Evolutionary conservation across 1,139 yeast species (phyloP), one percentile per base, ranked within the genome.

Genomic region (Taiozyma sp.): DNA sequence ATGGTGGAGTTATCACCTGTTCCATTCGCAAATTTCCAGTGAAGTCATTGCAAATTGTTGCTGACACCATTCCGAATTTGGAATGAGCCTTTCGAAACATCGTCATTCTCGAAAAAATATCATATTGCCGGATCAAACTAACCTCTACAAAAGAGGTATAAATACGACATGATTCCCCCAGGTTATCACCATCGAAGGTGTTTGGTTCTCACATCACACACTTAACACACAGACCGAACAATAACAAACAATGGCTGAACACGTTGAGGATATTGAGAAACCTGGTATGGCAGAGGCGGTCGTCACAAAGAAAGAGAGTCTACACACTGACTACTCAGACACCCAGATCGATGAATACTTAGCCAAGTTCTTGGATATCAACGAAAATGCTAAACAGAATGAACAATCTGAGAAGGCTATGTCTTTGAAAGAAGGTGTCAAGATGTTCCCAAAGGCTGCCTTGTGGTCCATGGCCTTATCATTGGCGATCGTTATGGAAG

Each of bases 341-440:
- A 48, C 51, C n/a, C 65, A 62, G 30, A 63, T 67, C 38, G 71
- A 72, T 42, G 79, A 74, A 45, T 73, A 66, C 54, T 59, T 74
- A 40, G 57, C 70, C 51, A 74, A 72, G 63, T 76, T 76, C 57
- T 65, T 75, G 53, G 78, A 74, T 51, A 71, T 75, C 57, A 73
- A 75, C 52, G 70, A 71, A 48, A 66, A 69, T 36, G 61, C 63
- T 12, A 52, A 52, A 48, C 51, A 40, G 4, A 58, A 53, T 42
- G 63, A 58, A 22, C 38, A 43, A 19, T 14, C 47, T 9, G 61
- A 57, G 46, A 59, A 59, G 46, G 8, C 12, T 2, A 57, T 59
- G 60, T 29, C 58, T 14, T 40, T 59, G 46, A 50, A 36, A 39
- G 56, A 59, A 48, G 61, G 60, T 34, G 24, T 64, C 19, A 60